Evolutionary conservation across 805 yeast species (phyloP).

Genomic region (Schwanniomyces sp.): DNA sequence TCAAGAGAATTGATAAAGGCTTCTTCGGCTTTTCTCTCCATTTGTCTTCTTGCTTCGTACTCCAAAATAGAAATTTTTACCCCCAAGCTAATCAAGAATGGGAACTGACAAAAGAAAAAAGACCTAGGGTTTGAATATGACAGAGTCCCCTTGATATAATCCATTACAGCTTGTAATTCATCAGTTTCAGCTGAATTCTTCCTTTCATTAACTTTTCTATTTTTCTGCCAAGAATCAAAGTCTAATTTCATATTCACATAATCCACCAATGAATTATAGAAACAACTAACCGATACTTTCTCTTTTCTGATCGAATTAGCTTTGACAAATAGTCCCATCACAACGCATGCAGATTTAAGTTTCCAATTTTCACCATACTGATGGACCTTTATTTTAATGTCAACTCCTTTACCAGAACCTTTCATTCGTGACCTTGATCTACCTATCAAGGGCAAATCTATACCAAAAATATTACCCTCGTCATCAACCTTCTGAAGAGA

Average conservation of each 20-base stretch:
- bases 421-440: constrained; percentile 9
- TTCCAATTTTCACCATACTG: constrained; percentile 86
- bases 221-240: constrained; percentile 79
- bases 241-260: constrained; percentile 74
- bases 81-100: constrained; percentile 79
- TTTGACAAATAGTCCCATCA: constrained; percentile 53
- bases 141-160: constrained; percentile 47
- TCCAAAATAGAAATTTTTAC: constrained; percentile 79
- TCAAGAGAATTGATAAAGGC: constrained; percentile 79
- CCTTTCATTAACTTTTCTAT: constrained; percentile 18
- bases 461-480: constrained; percentile 15
- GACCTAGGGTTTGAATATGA: constrained; percentile 19
- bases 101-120: constrained; percentile 77
- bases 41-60: constrained; percentile 74
- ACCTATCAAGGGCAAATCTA: constrained; percentile 10
- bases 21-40: constrained; percentile 87
- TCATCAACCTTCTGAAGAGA: constrained; percentile 18
- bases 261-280: constrained; percentile 82
- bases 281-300: constrained; percentile 38
- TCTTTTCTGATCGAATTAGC: constrained; percentile 46
- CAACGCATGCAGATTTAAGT: constrained; percentile 61
- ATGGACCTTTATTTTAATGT: constrained; percentile 45
- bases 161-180: constrained; percentile 43
- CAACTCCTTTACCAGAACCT: constrained; percentile 9
- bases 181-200: constrained; percentile 13